These are phyloP conservation scores for Penicillium malachiteum DNA, from an alignment of 495 filamentous ascomycete genomes.

Conservation along the genomic window DNA sequence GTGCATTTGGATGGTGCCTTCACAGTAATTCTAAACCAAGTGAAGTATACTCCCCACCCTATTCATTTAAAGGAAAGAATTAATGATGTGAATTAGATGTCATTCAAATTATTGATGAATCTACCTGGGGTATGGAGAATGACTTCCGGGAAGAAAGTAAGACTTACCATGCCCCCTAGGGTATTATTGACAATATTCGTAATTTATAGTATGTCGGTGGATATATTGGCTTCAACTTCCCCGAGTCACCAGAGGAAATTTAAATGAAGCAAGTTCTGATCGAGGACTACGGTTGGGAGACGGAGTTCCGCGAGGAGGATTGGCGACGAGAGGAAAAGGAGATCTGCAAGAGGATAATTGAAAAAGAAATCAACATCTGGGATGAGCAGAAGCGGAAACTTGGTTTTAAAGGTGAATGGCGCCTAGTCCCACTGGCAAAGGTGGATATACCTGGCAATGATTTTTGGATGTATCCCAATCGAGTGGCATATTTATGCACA, in stretches of 20 bases:
- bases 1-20: neutral
- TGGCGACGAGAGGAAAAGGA: neutral
- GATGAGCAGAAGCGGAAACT: no score
- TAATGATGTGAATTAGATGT: neutral
- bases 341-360: neutral
- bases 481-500: no score
- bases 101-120: constrained; percentile 1
- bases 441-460: no score
- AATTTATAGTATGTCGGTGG: neutral
- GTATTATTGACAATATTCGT: neutral
- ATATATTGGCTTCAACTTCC: neutral
- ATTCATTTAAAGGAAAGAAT: neutral
- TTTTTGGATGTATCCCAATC: no score
- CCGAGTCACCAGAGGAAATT: neutral
- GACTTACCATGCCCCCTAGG: neutral
- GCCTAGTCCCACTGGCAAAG: no score
- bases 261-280: neutral
- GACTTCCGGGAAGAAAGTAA: neutral
- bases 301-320: neutral
- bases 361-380: no score
- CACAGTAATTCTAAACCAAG: neutral
- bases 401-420: no score
- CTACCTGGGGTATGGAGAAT: neutral
- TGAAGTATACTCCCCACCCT: neutral
- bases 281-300: neutral